Evolutionary conservation across 2,329 filamentous ascomycete species (phyloP), one percentile per base, ranked within the genome.

Genomic region (Clonostachys solani): DNA sequence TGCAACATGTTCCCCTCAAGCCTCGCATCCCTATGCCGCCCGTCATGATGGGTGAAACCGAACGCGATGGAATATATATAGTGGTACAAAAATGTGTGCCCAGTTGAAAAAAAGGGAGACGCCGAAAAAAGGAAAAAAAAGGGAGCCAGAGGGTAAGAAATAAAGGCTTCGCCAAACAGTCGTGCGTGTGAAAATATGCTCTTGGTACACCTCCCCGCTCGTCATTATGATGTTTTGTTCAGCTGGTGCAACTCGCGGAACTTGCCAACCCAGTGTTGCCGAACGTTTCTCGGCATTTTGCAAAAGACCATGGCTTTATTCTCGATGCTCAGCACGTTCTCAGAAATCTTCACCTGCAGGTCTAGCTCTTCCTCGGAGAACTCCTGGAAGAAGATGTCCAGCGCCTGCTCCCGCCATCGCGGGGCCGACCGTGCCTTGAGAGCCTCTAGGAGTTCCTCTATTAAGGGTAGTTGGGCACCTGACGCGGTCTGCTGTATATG

Each of bases 231-330:
- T 16, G 40, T 49, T 37, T 49, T 49, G 19, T 49, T 49, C 16
- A 46, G 47, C 36, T 50, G 52, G 33, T 72, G 68, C 43, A 70
- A 61, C 52, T 80, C 77, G 23, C 75, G 62, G 47, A 80, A 62
- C 47, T 74, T 63, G 55, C 69, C 73, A 3, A 83, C 73, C 79
- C 79, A 83, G 54, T 82, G 78, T 50, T 72, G 68, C 43, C 78
- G 67, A 50, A 83, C 60, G 12, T 61, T 58, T 3, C 68, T 61
- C 0, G 78, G 74, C 77, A 82, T 82, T 64, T 82, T 82, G 65
- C 78, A 80, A 52, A 82, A 83, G 40, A 82, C 72, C 69, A 82
- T 76, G 33, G 79, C 80, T 57, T 80, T 81, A 56, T 75, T 77
- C 52, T 81, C 75, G 52, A 81, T 75, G n/a, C 75, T 72, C 23